phyloP scores from a whole-genome alignment of 805 yeast species.

The Komagataella mondaviorum region DNA sequence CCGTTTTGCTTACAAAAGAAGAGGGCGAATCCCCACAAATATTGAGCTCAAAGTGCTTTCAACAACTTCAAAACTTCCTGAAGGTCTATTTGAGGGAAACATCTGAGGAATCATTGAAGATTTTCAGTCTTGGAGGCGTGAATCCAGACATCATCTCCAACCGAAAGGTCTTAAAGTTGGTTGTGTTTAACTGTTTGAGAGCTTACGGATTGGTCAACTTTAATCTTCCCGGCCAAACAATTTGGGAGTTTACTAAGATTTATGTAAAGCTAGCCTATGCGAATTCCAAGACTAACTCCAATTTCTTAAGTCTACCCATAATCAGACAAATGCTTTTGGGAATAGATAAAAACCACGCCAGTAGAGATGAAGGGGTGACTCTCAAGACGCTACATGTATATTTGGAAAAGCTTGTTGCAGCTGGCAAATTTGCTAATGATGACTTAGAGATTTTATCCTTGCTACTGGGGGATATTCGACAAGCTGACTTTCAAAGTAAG shows the following conservation, averaged over 20 bases:
- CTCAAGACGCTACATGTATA: constrained; percentile 36
- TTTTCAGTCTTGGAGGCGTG: constrained; percentile 58
- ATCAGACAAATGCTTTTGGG: constrained; percentile 48
- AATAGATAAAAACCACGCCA: constrained; percentile 8
- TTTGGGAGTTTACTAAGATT: constrained; percentile 52
- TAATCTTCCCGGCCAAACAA: constrained; percentile 41
- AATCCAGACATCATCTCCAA: constrained; percentile 54
- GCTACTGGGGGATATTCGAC: constrained; percentile 27
- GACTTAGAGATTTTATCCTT: constrained; percentile 32
- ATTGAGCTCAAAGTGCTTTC: constrained; percentile 39
- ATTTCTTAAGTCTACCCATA: constrained; percentile 14
- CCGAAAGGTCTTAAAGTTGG: constrained; percentile 30
- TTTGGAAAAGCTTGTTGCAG: constrained; percentile 30
- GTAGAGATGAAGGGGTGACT: background rate
- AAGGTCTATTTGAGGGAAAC: constrained; percentile 48
- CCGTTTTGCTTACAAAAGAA: constrained; percentile 13
- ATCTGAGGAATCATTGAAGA: constrained; percentile 42
- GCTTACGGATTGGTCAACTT: constrained; percentile 40
- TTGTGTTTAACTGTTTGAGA: constrained; percentile 37
- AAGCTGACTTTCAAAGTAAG: constrained; percentile 3
- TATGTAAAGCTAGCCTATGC: constrained; percentile 26
- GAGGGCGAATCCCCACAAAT: constrained; percentile 18
- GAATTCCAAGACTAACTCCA: constrained; percentile 14
- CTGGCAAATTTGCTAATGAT: constrained; percentile 27
- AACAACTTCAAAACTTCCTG: constrained; percentile 43